These are phyloP conservation scores for Bathelium albidoporum DNA, from an alignment of 495 filamentous ascomycete genomes.

Conservation along the genomic window DNA sequence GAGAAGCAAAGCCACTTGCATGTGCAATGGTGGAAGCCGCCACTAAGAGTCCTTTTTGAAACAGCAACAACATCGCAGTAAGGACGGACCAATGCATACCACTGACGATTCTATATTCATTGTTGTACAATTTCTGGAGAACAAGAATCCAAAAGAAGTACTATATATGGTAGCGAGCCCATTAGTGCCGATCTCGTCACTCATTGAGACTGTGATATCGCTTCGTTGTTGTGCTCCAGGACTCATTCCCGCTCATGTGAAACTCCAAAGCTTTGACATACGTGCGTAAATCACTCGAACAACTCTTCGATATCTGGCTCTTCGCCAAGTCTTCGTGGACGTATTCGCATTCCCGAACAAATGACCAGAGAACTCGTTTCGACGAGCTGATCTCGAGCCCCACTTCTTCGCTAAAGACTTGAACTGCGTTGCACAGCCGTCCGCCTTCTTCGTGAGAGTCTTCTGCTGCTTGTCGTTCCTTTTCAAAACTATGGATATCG, in stretches of 20 bases:
- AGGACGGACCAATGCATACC: too few species aligned
- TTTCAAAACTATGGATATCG: conserved; percentile 36
- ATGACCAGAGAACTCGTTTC: neutral
- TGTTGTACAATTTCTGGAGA: too few species aligned
- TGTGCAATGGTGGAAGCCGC: neutral
- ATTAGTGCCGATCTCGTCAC: too few species aligned
- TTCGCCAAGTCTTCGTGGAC: neutral
- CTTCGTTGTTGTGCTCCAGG: conserved; percentile 32
- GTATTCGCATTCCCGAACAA: neutral
- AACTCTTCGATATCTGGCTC: conserved; percentile 5
- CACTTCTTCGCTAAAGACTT: neutral
- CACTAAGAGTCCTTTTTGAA: too few species aligned
- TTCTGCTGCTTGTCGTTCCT: conserved; percentile 26
- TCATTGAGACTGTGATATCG: conserved; percentile 12
- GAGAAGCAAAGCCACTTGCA: neutral
- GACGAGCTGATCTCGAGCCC: neutral
- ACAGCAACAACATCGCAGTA: too few species aligned
- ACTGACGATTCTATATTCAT: too few species aligned
- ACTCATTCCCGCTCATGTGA: conserved; percentile 36
- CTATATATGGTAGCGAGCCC: too few species aligned
- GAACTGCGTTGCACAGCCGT: neutral
- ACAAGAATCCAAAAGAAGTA: too few species aligned
- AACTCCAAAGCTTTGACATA: conserved; percentile 33
- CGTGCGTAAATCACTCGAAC: neutral
- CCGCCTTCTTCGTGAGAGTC: conserved; percentile 26